Evolutionary conservation across 768 basidiomycete species (phyloP), one percentile per base, ranked within the genome.

Genomic region (Russula foetens): DNA sequence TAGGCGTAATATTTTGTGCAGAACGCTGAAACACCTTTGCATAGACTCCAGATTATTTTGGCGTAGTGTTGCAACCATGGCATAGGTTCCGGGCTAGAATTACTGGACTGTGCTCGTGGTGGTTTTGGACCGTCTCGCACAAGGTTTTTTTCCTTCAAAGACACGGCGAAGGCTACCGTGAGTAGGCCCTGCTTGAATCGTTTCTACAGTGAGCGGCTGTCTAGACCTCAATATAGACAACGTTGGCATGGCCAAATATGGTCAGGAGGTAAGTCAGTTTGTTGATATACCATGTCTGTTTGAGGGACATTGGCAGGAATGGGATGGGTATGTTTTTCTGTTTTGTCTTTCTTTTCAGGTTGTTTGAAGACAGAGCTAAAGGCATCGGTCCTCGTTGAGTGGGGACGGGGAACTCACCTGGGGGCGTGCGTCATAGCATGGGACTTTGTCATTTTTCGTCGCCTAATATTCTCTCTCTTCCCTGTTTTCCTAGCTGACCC

Each of bases 331-430:
- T 31, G 59, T 52, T 23, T 1, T 12, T 47, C 45, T 19, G 31
- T 15, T 4, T 35, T 5, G 31, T 35, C 17, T 46, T 28, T 1
- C 44, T 2, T 23, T 50, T 44, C 21, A 21, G 43, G 26, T n/a
- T 4, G n/a, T 21, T n/a, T 47, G 45, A 54, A 23, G 5, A 24
- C 17, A n/a, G 41, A 9, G 21, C 11, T 21, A 14, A 53, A 66
- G 65, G 55, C 57, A 58, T 26, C 65, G 65, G 65, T 17, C 59
- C 2, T 15, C 56, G n/a, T 26, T 64, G 11, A n/a, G 65, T 2
- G 65, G 63, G n/a, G 65, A 64, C 7, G 55, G 49, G 24, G 59
- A 58, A 51, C 41, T 64, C 11, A 56, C 23, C 50, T 66, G 65
- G 65, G 65, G 63, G 26, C 65, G 65, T 66, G 54, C 47, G 65